phyloP scores from a whole-genome alignment of 441 rosid species.

The Melastoma candidum region DNA sequence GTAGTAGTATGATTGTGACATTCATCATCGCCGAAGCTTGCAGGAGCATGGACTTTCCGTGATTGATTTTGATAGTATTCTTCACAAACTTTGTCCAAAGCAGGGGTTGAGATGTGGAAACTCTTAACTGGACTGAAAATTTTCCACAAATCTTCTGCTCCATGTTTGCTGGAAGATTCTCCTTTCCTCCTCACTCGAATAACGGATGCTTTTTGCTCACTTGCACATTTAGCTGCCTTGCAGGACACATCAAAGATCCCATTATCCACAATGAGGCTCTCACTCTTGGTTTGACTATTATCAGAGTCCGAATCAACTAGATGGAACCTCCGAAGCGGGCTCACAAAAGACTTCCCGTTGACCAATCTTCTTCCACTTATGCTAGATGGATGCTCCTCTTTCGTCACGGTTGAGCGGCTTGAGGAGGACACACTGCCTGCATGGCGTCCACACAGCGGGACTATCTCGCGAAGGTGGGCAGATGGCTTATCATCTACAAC shows the following conservation, averaged over 20 bases:
- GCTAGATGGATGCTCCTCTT: slow-evolving; percentile 24
- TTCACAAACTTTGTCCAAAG: slow-evolving; percentile 63
- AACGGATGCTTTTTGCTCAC: slow-evolving; percentile 1
- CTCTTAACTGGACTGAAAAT: slow-evolving; percentile 39
- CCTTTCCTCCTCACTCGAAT: slow-evolving; percentile 25
- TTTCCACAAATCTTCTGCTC: slow-evolving; percentile 53
- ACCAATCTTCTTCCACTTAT: slow-evolving; percentile 23
- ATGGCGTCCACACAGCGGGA: slow-evolving; percentile 37
- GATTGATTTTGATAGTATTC: slow-evolving; percentile 47
- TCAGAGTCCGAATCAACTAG: slow-evolving; percentile 59
- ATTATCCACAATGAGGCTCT: slow-evolving; percentile 22
- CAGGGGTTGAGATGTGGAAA: slow-evolving; percentile 54
- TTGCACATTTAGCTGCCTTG: slow-evolving; percentile 12
- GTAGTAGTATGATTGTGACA: slow-evolving; percentile 13
- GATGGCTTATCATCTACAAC: slow-evolving; percentile 35
- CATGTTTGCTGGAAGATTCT: slow-evolving; percentile 15
- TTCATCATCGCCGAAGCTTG: slow-evolving; percentile 11
- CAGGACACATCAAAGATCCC: slow-evolving; percentile 16
- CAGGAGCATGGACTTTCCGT: slow-evolving; percentile 22
- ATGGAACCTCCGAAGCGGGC: slow-evolving; percentile 85
- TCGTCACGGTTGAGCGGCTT: slow-evolving; percentile 21
- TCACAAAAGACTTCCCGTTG: slow-evolving; percentile 45
- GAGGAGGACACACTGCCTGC: slow-evolving; percentile 28
- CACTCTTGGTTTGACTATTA: slow-evolving; percentile 23
- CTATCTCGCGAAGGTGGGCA: slow-evolving; percentile 38